Base-by-base conservation (phyloP, 176 grass and related monocot species). In the Neostapfia colusana region DNA sequence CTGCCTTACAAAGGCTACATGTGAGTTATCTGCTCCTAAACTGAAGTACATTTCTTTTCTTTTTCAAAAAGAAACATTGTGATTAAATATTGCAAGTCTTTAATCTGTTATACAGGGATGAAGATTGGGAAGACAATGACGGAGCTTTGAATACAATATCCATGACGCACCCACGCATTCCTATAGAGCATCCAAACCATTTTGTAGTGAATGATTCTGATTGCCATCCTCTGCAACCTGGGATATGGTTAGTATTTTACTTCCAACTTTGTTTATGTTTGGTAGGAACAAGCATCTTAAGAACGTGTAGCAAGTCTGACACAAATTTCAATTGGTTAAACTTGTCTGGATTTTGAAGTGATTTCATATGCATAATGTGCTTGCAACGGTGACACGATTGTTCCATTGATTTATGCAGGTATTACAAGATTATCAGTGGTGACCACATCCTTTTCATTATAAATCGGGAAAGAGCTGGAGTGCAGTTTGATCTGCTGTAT, bases 91-190 rank as follows among this genome's bases (percentile, higher is more conserved):
- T 83, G 44, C 53, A 27, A 49, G 26, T 46, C 18, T n/a, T 79
- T 46, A 48, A 75, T 61, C 20, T 64, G 15, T 14, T 82, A 70
- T 39, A 18, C 37, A 99, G 95, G 74, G 95, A 99, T 89, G 95
- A 99, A 80, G 95, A 99, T 73, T 99, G 95, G 92, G 95, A 95
- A 89, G 87, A 95, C 50, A 99, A 99, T 61, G 95, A 99, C 75
- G 95, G 92, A 61, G 95, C 95, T 67, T 87, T 99, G 54, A 99
- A 92, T 71, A 95, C 91, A 42, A 90, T 95, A 67, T 99, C 95
- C 37, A 99, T 95, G 95, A 95, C 95, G 0, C 80, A 95, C 50
- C 95, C 95, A 38, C 82, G 92, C 69, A 73, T 95, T 69, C 95
- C 95, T 7, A 5, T 81, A 39, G 89, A 95, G 77, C 95, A 99